A percentile compares a stretch with the other conserved stretches of the same genome.
Evolutionary conservation across 2,329 filamentous ascomycete genomes (phyloP).

Genomic region (Gaeumannomyces tritici): DNA sequence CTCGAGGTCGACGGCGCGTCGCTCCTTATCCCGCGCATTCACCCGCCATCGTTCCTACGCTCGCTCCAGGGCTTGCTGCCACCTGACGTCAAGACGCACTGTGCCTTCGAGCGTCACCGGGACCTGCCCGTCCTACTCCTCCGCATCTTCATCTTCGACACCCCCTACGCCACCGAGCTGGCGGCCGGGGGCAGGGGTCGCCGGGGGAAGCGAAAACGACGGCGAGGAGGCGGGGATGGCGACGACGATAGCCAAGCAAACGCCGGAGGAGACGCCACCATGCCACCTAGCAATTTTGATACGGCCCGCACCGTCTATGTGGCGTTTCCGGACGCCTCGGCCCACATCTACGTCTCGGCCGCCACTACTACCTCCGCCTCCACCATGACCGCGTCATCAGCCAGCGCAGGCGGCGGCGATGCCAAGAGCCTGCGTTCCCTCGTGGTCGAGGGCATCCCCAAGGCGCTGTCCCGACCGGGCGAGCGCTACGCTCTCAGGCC

Average conservation of each 20-base stretch:
- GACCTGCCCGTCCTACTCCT: conserved; percentile 61
- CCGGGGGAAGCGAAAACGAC: conserved; percentile 13
- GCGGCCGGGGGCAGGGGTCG: conserved; percentile 24
- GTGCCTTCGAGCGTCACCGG: conserved; percentile 65
- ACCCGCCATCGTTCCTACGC: conserved; percentile 69
- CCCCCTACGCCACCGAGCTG: conserved; percentile 61
- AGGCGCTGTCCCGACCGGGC: conserved; percentile 67
- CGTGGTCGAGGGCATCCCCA: conserved; percentile 70
- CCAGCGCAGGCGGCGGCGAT: conserved; percentile 28
- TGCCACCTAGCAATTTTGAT: conserved; percentile 38
- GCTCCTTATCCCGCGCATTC: conserved; percentile 58
- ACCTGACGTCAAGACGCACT: conserved; percentile 76
- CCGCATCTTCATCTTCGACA: conserved; percentile 72
- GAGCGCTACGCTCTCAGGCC: conserved; percentile 60
- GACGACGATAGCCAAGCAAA: not conserved
- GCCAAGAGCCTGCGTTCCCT: conserved; percentile 57
- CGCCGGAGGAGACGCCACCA: not conserved
- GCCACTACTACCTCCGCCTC: conserved; percentile 13
- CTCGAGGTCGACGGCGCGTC: conserved; percentile 33
- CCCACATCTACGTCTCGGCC: conserved; percentile 60
- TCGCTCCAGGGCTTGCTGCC: conserved; percentile 66
- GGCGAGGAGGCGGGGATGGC: conserved; percentile 15
- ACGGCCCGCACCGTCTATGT: conserved; percentile 65
- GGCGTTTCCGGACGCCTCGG: conserved; percentile 72
- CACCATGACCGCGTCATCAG: conserved; percentile 22